Evolutionary conservation across 148 eudicot species (phyloP).

Genomic region (Rhododendron simsii): DNA sequence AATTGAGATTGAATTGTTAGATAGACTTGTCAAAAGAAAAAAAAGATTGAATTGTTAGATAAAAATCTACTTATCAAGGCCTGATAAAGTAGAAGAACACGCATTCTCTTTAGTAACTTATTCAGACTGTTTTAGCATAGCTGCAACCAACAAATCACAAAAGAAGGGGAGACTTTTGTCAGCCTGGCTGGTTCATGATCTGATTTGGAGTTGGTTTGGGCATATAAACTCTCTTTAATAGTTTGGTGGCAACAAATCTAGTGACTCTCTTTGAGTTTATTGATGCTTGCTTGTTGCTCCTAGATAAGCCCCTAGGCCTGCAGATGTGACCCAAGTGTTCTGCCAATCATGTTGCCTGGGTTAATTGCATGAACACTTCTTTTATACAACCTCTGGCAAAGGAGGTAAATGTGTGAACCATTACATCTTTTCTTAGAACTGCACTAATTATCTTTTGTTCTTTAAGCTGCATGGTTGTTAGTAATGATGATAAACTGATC

Average conservation of each 20-base stretch:
- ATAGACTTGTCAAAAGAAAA: too few relatives aligned
- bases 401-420: not conserved
- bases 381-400: constrained; percentile 4
- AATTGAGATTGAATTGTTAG: not conserved
- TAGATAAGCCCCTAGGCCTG: constrained; percentile 9
- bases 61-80: not conserved
- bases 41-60: not conserved
- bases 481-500: not conserved
- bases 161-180: not conserved
- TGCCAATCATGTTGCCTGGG: constrained; percentile 21
- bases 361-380: constrained; percentile 18
- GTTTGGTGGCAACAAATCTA: not conserved
- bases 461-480: not conserved
- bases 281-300: constrained; percentile 25
- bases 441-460: not conserved
- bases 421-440: not conserved
- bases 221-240: not conserved
- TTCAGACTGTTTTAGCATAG: not conserved
- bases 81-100: not conserved
- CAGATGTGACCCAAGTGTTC: not conserved
- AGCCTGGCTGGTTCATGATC: not conserved
- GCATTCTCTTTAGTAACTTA: not conserved
- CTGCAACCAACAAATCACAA: not conserved
- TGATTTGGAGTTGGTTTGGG: constrained; percentile 1
- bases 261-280: constrained; percentile 22